These are phyloP conservation scores for Blastobotrys buckinghamii DNA, from an alignment of 1,139 yeast genomes.

Conservation along the genomic window DNA sequence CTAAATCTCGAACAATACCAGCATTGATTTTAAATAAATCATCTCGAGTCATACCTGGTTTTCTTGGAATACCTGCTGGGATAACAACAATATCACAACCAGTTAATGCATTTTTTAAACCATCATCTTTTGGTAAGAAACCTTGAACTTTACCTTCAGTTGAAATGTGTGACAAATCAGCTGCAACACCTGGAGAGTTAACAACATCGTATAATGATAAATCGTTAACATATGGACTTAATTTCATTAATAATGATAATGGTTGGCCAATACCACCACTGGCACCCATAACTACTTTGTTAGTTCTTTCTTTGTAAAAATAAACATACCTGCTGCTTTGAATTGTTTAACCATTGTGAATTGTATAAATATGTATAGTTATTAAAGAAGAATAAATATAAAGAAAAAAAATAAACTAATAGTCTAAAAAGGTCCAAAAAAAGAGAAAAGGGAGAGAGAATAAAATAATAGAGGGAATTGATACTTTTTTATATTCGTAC, in stretches of 20 bases:
- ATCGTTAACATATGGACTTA: slow-evolving; percentile 78
- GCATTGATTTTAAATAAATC: slow-evolving; percentile 98
- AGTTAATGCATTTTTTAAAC: slow-evolving; percentile 67
- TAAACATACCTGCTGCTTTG: background rate
- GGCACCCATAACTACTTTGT: slow-evolving; percentile 89
- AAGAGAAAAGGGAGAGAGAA: background rate
- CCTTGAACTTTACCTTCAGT: slow-evolving; percentile 79
- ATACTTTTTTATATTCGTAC: no score
- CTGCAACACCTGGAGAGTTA: slow-evolving; percentile 96
- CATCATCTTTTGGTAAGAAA: slow-evolving; percentile 80
- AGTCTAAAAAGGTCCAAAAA: no score
- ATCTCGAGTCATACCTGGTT: slow-evolving; percentile 97
- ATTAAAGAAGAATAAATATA: background rate
- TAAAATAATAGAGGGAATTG: background rate
- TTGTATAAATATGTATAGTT: background rate
- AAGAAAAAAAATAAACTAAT: background rate
- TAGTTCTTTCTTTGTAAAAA: slow-evolving; percentile 17
- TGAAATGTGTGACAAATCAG: slow-evolving; percentile 91
- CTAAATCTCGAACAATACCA: slow-evolving; percentile 87
- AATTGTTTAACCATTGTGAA: background rate
- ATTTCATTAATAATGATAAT: slow-evolving; percentile 79
- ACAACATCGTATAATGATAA: slow-evolving; percentile 87
- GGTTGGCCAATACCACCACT: slow-evolving; percentile 99
- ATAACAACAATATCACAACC: slow-evolving; percentile 85
- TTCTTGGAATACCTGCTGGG: slow-evolving; percentile 99